Evolutionary conservation across 2,329 filamentous ascomycete genomes (phyloP), one percentile per base, ranked within the genome.

Genomic region (Epichloe typhina): DNA sequence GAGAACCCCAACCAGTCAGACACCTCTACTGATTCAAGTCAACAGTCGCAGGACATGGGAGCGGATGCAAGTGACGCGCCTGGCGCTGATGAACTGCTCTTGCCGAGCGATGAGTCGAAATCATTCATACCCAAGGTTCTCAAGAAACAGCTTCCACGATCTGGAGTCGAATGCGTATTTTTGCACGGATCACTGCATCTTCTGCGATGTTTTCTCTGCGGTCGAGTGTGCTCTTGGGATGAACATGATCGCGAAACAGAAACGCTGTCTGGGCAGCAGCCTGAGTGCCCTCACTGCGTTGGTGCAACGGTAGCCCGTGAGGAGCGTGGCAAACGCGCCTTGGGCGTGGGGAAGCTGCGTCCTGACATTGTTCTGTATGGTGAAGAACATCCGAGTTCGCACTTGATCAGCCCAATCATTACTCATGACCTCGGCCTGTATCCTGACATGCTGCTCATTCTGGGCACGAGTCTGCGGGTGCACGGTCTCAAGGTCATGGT

Each of bases 311-410:
- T 77, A 1, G 77, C 77, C 5, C 72, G 83, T 35, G 74, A 81
- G 55, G 80, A 82, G 53, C 76, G 70, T 47, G 84, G 84, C 12
- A 84, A 86, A 59, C 74, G 83, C 52, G 80, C 79, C 0, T 69
- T 86, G 5, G 80, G 81, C 3, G 75, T 86, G 3, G 83, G 83
- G 36, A 81, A 82, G 53, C 69, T 88, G 17, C 72, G 83, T 39
- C 84, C 84, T 0, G 83, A 88, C 58, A 84, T 88, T 58, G 83
- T 88, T 2, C 69, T 88, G 1, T 88, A 87, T 59, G 83, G 83
- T 21, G 83, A 88, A 61, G 82, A 86, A 49, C 82, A 88, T 57
- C 84, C 84, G 0, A 77, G 77, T 35, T 79, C 80, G 2, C 79
- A 85, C 52, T 70, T 84, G 5, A 83, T 88, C 55, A 82, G 80